phyloP scores from a whole-genome alignment of 192 early-diverging fungal genomes.

The Neocallimastix lanati region DNA sequence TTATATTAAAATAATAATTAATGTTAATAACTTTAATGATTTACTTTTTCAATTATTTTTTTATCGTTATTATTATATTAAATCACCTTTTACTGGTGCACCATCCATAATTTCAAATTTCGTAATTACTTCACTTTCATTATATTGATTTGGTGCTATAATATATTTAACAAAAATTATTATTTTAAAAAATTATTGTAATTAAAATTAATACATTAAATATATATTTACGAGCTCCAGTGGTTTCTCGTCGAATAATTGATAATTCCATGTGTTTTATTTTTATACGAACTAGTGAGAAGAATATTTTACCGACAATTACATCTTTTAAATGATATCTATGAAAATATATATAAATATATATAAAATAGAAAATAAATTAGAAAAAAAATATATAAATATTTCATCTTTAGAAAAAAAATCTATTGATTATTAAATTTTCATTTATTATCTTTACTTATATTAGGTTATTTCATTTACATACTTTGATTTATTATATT shows the following conservation, averaged over 20 bases:
- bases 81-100: constrained; percentile 71
- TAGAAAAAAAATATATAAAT: no score
- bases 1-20: no score
- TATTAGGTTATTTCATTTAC: not conserved
- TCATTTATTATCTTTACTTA: no score
- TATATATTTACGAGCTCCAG: constrained; percentile 53
- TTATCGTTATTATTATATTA: not conserved
- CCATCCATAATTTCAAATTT: constrained; percentile 99
- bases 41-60: no score
- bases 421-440: no score
- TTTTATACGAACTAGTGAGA: constrained; percentile 95
- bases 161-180: no score
- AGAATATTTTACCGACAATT: constrained; percentile 98
- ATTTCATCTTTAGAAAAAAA: no score
- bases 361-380: not conserved
- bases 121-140: constrained; percentile 96
- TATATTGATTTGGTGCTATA: constrained; percentile 83
- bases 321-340: constrained; percentile 97
- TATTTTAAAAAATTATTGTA: no score
- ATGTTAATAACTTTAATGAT: no score
- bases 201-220: no score
- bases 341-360: not conserved
- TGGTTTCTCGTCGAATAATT: constrained; percentile 92
- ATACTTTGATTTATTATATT: constrained; percentile 97
- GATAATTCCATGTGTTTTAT: constrained; percentile 99